phyloP scores from a whole-genome alignment of 2,329 filamentous ascomycete species.

The Trichoderma koningii region DNA sequence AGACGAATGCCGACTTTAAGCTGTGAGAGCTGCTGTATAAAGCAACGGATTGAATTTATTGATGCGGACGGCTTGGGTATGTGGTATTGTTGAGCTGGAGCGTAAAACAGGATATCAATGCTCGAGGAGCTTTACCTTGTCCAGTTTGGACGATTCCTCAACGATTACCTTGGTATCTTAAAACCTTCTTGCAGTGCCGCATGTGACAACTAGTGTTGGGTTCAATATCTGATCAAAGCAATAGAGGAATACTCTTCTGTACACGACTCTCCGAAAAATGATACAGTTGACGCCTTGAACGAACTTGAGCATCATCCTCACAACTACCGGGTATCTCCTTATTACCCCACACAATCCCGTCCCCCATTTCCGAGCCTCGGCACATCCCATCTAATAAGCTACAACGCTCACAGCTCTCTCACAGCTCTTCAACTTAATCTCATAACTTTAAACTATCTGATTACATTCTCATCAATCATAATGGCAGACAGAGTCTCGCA shows the following conservation, averaged over 20 bases:
- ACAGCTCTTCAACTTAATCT: not conserved
- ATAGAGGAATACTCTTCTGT: not conserved
- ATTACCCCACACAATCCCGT: constrained; percentile 34
- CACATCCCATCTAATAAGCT: constrained; percentile 10
- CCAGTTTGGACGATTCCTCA: too few relatives aligned
- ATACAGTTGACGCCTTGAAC: not conserved
- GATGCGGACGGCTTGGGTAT: too few relatives aligned
- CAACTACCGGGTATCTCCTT: not conserved
- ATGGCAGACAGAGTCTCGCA: constrained; percentile 67
- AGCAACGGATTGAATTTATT: too few relatives aligned
- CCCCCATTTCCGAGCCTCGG: constrained; percentile 34
- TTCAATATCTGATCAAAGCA: too few relatives aligned
- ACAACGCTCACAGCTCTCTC: not conserved
- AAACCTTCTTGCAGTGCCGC: too few relatives aligned
- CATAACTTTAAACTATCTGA: not conserved
- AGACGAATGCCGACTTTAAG: constrained; percentile 74
- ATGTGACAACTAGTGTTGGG: too few relatives aligned
- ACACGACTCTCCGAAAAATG: not conserved
- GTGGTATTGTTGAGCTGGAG: too few relatives aligned
- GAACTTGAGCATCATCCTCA: not conserved
- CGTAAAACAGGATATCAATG: too few relatives aligned
- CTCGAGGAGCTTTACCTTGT: too few relatives aligned
- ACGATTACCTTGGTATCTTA: too few relatives aligned
- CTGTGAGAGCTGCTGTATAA: constrained; percentile 46
- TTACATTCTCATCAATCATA: not conserved